Base-by-base conservation (phyloP, 2,329 filamentous ascomycete species). In the Cytospora piceae region DNA sequence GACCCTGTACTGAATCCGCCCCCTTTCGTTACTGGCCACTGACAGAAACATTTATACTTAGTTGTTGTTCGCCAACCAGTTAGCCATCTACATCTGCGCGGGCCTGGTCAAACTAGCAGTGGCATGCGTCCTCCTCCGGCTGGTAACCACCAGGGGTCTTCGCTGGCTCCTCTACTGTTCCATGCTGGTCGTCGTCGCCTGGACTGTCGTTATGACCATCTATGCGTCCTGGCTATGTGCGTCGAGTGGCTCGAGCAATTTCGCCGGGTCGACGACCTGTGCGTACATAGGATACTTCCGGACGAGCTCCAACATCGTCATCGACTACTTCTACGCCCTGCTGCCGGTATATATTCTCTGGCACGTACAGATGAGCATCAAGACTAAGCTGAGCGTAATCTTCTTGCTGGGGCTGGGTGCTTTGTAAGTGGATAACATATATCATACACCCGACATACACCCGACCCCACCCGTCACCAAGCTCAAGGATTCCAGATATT, bases 311-410 rank as follows among this genome's bases (percentile, higher is more conserved):
- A 75, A 75, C 31, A 74, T 75, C 53, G 70, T 75, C 63, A 75
- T 75, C 69, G 73, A 75, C 65, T 75, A 75, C 63, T 75, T 75
- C 53, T 75, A 74, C 54, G 73, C 73, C 39, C 62, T 75, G 3
- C 49, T 75, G 17, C 74, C 74, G 2, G 51, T 74, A 4, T 71
- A 64, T 32, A 74, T 75, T 37, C 72, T 75, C 24, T 69, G 72
- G 65, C 68, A 72, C 11, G 69, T 72, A 1, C 69, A 72, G 54
- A 72, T 75, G 72, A 71, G 68, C 27, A 54, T 54, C 12, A 70
- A 67, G 31, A 56, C 73, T 8, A 74, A 75, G 67, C 22, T 73
- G 9, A 70, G 71, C 3, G 72, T 72, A 11, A 64, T 75, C 24
- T 60, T 75, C 17, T 46, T 75, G 17, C 63, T 75, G 9, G 72